phyloP scores from a whole-genome alignment of 2,329 filamentous ascomycete genomes.

The Cryphonectria naterciae region DNA sequence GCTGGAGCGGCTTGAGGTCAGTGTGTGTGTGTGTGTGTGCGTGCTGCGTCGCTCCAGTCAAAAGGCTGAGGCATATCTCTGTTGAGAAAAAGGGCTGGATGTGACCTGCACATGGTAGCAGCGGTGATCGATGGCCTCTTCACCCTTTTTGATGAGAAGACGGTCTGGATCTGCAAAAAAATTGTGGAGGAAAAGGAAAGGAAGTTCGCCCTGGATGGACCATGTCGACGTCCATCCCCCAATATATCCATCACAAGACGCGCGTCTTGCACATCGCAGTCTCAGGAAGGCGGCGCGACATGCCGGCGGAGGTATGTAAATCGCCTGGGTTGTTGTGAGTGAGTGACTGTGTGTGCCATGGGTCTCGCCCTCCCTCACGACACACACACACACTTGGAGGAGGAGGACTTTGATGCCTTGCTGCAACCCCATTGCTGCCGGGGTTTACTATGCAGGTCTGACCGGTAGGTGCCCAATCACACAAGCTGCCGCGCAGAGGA shows the following conservation, averaged over 20 bases:
- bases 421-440: conserved; percentile 10
- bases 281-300: conserved; percentile 13
- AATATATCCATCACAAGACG: background rate
- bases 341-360: background rate
- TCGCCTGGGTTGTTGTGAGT: background rate
- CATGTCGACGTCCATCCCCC: background rate
- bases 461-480: conserved; percentile 14
- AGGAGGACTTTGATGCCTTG: background rate
- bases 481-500: background rate
- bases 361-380: background rate
- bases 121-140: background rate
- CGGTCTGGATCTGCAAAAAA: background rate
- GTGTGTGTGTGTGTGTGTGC: conserved; percentile 2
- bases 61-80: conserved; percentile 15
- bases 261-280: conserved; percentile 2
- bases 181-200: background rate
- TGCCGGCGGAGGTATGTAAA: conserved; percentile 1
- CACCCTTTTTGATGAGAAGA: background rate
- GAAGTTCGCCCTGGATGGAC: background rate
- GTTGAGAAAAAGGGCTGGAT: background rate
- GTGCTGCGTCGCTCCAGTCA: conserved; percentile 15
- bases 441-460: conserved; percentile 6
- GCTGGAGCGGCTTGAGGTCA: conserved; percentile 6
- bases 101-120: background rate
- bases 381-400: too few relatives aligned